phyloP scores from a whole-genome alignment of 2,329 filamentous ascomycete genomes.

The Sporothrix brunneoviolacea region DNA sequence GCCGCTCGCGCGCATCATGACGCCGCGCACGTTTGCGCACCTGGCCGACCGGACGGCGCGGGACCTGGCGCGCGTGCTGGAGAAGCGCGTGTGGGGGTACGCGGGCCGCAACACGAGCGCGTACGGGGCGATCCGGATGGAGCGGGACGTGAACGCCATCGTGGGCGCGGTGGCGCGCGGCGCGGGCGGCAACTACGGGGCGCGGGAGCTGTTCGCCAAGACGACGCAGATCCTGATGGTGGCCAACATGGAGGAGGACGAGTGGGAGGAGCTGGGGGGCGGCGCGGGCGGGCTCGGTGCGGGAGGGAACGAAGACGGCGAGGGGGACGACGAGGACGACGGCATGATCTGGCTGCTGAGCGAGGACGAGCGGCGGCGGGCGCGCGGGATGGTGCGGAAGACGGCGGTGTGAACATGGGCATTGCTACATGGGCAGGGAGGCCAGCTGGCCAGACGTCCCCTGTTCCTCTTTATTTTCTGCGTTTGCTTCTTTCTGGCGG shows the following conservation, averaged over 20 bases:
- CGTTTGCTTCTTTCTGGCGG: no score
- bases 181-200: constrained; percentile 64
- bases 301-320: constrained; percentile 30
- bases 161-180: constrained; percentile 61
- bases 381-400: constrained; percentile 57
- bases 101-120: constrained; percentile 73
- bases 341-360: constrained; percentile 67
- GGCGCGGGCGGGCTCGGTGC: neutral
- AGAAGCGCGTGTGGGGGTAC: constrained; percentile 80
- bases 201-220: constrained; percentile 69
- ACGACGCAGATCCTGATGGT: constrained; percentile 78
- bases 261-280: constrained; percentile 69
- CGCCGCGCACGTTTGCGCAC: constrained; percentile 65
- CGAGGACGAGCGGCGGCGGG: constrained; percentile 65
- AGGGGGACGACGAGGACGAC: constrained; percentile 42
- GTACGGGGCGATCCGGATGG: constrained; percentile 72
- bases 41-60: constrained; percentile 67
- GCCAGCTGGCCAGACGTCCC: no score
- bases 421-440: no score
- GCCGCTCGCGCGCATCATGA: constrained; percentile 80
- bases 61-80: constrained; percentile 70
- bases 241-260: constrained; percentile 91
- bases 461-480: no score
- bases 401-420: neutral
- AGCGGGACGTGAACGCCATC: constrained; percentile 75